Evolutionary conservation across 352 stramenopile genomes (phyloP), one percentile per base, ranked within the genome.

Genomic region (Pythium coloratum): DNA sequence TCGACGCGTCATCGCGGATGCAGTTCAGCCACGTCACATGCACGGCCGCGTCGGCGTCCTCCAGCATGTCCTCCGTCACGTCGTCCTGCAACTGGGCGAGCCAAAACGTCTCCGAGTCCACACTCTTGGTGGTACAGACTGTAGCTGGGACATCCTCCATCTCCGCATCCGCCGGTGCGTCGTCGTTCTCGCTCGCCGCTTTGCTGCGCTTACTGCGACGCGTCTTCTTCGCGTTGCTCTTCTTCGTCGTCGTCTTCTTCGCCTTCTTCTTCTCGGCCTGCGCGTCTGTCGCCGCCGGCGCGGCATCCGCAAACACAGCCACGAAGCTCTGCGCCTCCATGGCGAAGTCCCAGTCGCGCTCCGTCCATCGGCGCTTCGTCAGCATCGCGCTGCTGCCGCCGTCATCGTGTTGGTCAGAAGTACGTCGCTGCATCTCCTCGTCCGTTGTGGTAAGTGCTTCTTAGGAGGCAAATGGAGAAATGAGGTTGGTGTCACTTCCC

Each of bases 41-140:
- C 42, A 93, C 82, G 8, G 40, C 62, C 0, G 67, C 80, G 49
- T 84, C 78, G 9, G 68, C 54, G 6, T 73, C 69, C 1, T 44
- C 36, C 36, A 91, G 59, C 82, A 93, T 90, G 49, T 81, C 70
- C 34, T 86, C 76, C 50, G 82, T 90, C 55, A 91, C 82, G 66
- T 93, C 85, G 68, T 91, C 85, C 55, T 86, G 78, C 62, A 93
- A 67, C 67, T 90, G 69, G 0, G 81, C 85, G 51, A 93, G 62
- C 80, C 80, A 93, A 55, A 89, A 93, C 56, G 76, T 68, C 24
- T 85, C 73, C 20, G 18, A 14, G 6, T 58, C 32, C 20, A 32
- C 32, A 26, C 28, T 44, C 13, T 16, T 24, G 20, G 20, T 24
- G 20, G 20, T 24, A 24, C 20, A 24, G 20, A 24, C 20, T 24